Evolutionary conservation across 2,329 filamentous ascomycete species (phyloP).

Genomic region (Aureobasidium leucospermi): DNA sequence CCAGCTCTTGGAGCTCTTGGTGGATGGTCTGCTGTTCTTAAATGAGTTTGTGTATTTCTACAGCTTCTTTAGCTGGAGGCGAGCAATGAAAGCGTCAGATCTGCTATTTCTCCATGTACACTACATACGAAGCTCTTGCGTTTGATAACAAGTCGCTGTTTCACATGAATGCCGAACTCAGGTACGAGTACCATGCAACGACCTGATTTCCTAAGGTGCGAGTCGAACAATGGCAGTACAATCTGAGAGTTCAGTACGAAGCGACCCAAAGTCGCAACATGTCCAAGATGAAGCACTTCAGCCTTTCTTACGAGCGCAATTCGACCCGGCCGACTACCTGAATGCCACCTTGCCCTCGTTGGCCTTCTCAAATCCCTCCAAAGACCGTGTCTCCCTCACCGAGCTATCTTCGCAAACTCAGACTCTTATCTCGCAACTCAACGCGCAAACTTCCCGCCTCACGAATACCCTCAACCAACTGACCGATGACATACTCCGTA

Average conservation of each 20-base stretch:
- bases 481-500: conserved; percentile 89
- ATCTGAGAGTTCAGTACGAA: conserved; percentile 11
- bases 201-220: too few species aligned
- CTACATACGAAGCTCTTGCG: not conserved
- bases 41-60: too few species aligned
- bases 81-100: too few species aligned
- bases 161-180: not conserved
- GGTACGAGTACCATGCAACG: not conserved
- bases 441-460: conserved; percentile 76
- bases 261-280: conserved; percentile 45
- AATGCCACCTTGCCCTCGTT: conserved; percentile 71
- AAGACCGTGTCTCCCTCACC: conserved; percentile 49
- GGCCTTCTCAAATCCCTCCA: conserved; percentile 37
- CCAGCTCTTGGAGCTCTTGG: too few species aligned
- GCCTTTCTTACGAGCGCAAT: conserved; percentile 67
- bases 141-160: not conserved
- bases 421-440: conserved; percentile 76
- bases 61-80: too few species aligned
- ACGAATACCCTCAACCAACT: conserved; percentile 77
- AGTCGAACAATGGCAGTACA: conserved; percentile 11
- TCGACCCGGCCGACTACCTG: conserved; percentile 79
- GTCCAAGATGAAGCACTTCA: conserved; percentile 65
- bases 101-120: not conserved
- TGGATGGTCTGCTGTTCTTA: too few species aligned
- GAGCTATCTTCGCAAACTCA: conserved; percentile 77